Conservation (phyloP, 2,329 filamentous ascomycete species). For the Fusarium proliferatum region DNA sequence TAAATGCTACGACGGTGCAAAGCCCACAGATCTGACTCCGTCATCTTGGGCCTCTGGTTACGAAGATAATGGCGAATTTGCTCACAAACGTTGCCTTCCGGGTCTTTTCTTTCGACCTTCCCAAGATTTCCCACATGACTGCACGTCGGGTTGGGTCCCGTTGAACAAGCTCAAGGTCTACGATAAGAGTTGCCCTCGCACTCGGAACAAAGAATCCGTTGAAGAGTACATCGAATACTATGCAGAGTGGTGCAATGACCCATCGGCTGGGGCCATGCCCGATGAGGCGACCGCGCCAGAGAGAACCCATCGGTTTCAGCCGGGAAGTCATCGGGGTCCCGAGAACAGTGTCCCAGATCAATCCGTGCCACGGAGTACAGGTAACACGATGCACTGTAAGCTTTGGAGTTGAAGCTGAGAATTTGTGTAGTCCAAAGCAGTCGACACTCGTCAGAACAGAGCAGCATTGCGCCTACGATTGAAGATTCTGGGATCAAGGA, state of each 20-base stretch:
- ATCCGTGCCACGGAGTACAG: not conserved
- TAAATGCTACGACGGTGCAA: not conserved
- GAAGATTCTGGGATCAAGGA: not conserved
- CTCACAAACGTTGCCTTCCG: not conserved
- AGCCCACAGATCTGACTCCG: not conserved
- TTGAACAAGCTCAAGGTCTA: slow-evolving; percentile 1
- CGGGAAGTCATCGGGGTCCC: not conserved
- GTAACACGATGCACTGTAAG: not conserved
- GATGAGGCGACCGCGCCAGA: not conserved
- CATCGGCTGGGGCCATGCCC: rapidly evolving
- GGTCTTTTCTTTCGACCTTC: not conserved
- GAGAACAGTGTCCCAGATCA: not conserved
- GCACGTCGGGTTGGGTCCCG: not conserved
- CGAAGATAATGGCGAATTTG: not conserved
- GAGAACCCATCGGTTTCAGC: not conserved
- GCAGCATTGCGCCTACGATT: not conserved
- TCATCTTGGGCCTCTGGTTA: not conserved
- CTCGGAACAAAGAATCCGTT: not conserved
- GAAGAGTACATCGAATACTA: not conserved
- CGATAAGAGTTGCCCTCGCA: not conserved
- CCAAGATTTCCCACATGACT: not conserved
- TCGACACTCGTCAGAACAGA: not conserved
- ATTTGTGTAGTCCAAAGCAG: not conserved
- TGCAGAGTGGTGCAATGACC: not conserved
- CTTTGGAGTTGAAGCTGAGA: not conserved